phyloP scores from a whole-genome alignment of 805 yeast genomes.

The Hanseniaspora jakobsenii region DNA sequence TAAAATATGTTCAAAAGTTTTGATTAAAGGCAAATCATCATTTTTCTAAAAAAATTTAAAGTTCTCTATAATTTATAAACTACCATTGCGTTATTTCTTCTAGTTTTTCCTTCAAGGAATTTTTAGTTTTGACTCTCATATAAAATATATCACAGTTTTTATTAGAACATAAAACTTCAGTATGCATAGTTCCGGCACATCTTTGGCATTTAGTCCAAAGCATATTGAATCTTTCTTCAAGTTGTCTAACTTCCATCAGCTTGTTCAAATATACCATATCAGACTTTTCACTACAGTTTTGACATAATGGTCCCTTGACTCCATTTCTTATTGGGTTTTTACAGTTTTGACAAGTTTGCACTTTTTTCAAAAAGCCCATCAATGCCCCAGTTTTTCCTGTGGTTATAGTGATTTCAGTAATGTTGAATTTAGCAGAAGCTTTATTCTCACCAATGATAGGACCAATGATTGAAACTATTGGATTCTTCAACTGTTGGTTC shows the following conservation, averaged over 20 bases:
- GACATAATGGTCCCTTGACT: conserved; percentile 56
- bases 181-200: conserved; percentile 92
- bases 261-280: conserved; percentile 75
- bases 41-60: too few relatives aligned
- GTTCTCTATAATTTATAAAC: background rate
- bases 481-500: conserved; percentile 86
- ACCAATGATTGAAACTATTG: conserved; percentile 82
- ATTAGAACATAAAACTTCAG: conserved; percentile 87
- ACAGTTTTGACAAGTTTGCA: conserved; percentile 81
- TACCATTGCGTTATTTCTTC: conserved; percentile 33
- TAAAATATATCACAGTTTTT: conserved; percentile 96
- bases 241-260: conserved; percentile 60
- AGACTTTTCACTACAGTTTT: conserved; percentile 58
- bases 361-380: conserved; percentile 82
- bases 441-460: conserved; percentile 83
- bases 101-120: conserved; percentile 32
- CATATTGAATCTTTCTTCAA: conserved; percentile 73
- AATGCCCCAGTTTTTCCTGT: conserved; percentile 71
- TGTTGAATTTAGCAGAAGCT: conserved; percentile 65
- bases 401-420: conserved; percentile 33
- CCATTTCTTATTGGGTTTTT: conserved; percentile 62
- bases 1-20: too few relatives aligned
- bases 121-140: conserved; percentile 60
- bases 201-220: conserved; percentile 98
- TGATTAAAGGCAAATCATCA: too few relatives aligned